A percentile compares a stretch with the other conserved stretches of the same genome.
Evolutionary conservation across 805 yeast species (phyloP).

Genomic region (Teunomyces cretensis): DNA sequence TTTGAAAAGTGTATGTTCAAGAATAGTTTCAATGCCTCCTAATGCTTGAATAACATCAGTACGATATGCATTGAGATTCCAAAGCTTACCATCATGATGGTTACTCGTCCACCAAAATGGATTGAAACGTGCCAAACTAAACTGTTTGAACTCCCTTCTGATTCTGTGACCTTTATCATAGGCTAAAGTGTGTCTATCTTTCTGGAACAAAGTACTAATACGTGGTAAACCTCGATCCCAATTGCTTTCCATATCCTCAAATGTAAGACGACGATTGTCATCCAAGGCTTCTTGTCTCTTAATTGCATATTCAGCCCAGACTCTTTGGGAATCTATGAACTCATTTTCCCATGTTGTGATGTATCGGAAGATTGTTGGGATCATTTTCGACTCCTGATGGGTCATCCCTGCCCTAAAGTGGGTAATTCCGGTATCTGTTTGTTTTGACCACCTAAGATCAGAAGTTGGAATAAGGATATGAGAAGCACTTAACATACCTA

Average conservation of each 20-base stretch:
- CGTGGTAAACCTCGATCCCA: constrained; percentile 99
- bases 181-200: constrained; percentile 90
- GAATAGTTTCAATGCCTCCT: constrained; percentile 94
- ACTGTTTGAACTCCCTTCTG: constrained; percentile 76
- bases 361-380: constrained; percentile 92
- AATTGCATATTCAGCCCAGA: constrained; percentile 95
- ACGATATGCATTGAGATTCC: constrained; percentile 91
- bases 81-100: constrained; percentile 91
- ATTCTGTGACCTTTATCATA: constrained; percentile 92
- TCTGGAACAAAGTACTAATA: constrained; percentile 91
- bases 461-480: constrained; percentile 93
- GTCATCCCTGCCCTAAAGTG: constrained; percentile 94
- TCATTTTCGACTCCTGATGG: constrained; percentile 72
- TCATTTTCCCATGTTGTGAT: constrained; percentile 97
- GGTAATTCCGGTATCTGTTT: constrained; percentile 91
- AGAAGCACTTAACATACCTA: constrained; percentile 97
- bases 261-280: constrained; percentile 80
- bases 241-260: constrained; percentile 89
- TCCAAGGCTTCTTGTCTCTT: constrained; percentile 84
- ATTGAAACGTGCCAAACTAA: constrained; percentile 65
- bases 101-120: constrained; percentile 97
- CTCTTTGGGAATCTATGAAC: constrained; percentile 88
- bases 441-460: constrained; percentile 86
- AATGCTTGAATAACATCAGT: constrained; percentile 95
- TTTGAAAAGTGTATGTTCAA: constrained; percentile 91